Base-by-base conservation (phyloP, 2,329 filamentous ascomycete genomes). In the Cladophialophora bantiana region DNA sequence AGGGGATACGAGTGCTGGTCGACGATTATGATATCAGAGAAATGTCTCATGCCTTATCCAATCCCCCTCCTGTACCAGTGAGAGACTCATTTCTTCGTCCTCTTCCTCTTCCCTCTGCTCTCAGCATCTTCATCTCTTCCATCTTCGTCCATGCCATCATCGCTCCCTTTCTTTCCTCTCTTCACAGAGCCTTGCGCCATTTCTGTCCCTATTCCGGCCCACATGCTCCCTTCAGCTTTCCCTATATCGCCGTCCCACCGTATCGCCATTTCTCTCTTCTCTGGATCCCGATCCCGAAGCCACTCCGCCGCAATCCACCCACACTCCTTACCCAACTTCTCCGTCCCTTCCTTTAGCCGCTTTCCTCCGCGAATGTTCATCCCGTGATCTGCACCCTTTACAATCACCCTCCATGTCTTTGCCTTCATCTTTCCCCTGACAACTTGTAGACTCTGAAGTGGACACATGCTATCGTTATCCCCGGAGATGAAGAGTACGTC, bases 341-440 rank as follows among this genome's bases (percentile, higher is more conserved):
- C 61, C 3, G 66, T 65, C 0, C 58, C 65, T 5, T 62, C 55
- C 38, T 67, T 69, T 50, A 68, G 52, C 52, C 67, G 65, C 56
- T 58, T 64, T 2, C 66, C 68, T 7, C 70, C 70, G n/a, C 62
- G 61, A 15, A 73, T 7, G 40, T 64, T 67, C 71, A 73, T 72
- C 3, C 71, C 70, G 48, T 73, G 71, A 62, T 72, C 70, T 12
- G 70, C 71, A 3, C 67, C 71, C 13, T 65, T 34, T 7, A 73
- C 70, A 7, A 66, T 42, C 7, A 68, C 66, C 57, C 71, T 20
- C 70, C 64, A 69, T 4, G 54, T 64, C 20, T 32, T 66, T 7
- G 70, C 71, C 52, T 66, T 67, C 71, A 73, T 73, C 59, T 71
- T 72, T 15, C 9, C 53, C n/a, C 66, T 57, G 12, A 73, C 64